Evolutionary conservation across 1,139 yeast species (phyloP).

Genomic region (Blastobotrys raffinosifermentans): DNA sequence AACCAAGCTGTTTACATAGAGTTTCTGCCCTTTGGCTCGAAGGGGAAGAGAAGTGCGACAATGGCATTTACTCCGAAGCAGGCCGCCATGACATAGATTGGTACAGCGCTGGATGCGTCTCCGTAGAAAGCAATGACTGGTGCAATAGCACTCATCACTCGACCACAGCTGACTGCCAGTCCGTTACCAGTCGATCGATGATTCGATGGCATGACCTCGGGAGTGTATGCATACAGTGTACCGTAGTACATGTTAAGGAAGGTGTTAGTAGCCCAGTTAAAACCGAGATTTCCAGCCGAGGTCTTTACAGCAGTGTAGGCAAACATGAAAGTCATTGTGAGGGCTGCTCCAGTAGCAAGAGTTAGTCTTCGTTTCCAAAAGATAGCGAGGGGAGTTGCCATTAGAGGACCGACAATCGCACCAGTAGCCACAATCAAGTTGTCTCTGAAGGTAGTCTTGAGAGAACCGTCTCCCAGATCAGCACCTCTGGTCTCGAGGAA

Average conservation of each 20-base stretch:
- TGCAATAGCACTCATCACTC: constrained; percentile 46
- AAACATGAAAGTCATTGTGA: constrained; percentile 49
- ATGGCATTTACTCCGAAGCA: constrained; percentile 40
- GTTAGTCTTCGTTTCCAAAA: constrained; percentile 49
- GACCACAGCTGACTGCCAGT: constrained; percentile 40
- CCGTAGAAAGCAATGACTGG: constrained; percentile 47
- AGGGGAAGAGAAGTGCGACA: constrained; percentile 42
- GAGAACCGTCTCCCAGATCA: constrained; percentile 34
- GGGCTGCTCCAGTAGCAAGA: constrained; percentile 46
- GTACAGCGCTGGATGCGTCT: constrained; percentile 39
- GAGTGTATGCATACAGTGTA: constrained; percentile 49
- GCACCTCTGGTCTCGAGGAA: constrained; percentile 45
- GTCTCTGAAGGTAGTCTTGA: constrained; percentile 44
- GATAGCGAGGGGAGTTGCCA: constrained; percentile 37
- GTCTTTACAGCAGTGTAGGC: constrained; percentile 51
- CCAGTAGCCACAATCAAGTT: constrained; percentile 44
- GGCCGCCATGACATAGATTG: constrained; percentile 55
- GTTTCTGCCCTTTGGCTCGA: constrained; percentile 29
- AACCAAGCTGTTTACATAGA: constrained; percentile 7
- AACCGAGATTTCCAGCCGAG: constrained; percentile 45
- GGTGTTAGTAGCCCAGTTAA: constrained; percentile 45
- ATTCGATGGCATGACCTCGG: constrained; percentile 50
- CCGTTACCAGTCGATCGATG: constrained; percentile 53
- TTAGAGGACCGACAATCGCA: constrained; percentile 49
- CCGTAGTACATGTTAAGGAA: constrained; percentile 49